Evolutionary conservation across 768 basidiomycete genomes (phyloP).

Genomic region (Galerina sulciceps): DNA sequence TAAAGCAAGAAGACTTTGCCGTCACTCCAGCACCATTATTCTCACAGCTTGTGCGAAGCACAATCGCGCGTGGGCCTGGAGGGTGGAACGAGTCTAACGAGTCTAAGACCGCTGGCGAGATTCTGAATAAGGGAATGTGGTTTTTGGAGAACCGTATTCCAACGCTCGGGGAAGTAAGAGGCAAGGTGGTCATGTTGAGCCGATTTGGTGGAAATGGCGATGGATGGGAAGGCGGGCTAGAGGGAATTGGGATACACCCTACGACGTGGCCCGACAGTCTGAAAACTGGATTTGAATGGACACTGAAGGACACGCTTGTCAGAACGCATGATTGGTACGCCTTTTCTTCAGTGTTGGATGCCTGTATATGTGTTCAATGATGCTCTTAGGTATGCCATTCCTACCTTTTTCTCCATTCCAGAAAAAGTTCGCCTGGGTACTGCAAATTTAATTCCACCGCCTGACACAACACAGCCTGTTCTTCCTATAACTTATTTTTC

Average conservation of each 20-base stretch:
- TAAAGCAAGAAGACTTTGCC: slow-evolving; percentile 85
- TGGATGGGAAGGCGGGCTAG: slow-evolving; percentile 70
- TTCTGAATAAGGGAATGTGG: slow-evolving; percentile 58
- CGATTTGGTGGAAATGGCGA: slow-evolving; percentile 76
- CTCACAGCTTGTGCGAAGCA: slow-evolving; percentile 66
- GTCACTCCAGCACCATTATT: slow-evolving; percentile 50
- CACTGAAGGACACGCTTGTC: slow-evolving; percentile 69
- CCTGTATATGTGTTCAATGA: slow-evolving; percentile 7
- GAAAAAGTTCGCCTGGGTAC: slow-evolving; percentile 75
- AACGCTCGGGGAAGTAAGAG: slow-evolving; percentile 80
- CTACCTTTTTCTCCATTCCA: slow-evolving; percentile 79
- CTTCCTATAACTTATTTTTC: slow-evolving; percentile 84
- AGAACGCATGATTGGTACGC: slow-evolving; percentile 85
- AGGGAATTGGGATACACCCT: slow-evolving; percentile 88
- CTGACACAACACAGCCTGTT: slow-evolving; percentile 36
- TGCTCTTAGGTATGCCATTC: slow-evolving; percentile 71
- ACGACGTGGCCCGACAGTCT: slow-evolving; percentile 82
- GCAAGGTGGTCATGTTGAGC: slow-evolving; percentile 84
- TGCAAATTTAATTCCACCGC: slow-evolving; percentile 44
- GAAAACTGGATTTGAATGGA: slow-evolving; percentile 78
- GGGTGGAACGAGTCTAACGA: slow-evolving; percentile 34
- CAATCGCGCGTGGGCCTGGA: slow-evolving; percentile 60
- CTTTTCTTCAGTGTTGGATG: slow-evolving; percentile 4
- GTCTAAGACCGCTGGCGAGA: background rate
- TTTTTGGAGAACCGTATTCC: slow-evolving; percentile 84